Evolutionary conservation across 805 yeast genomes (phyloP).

Genomic region (Candida pseudofarinosa): DNA sequence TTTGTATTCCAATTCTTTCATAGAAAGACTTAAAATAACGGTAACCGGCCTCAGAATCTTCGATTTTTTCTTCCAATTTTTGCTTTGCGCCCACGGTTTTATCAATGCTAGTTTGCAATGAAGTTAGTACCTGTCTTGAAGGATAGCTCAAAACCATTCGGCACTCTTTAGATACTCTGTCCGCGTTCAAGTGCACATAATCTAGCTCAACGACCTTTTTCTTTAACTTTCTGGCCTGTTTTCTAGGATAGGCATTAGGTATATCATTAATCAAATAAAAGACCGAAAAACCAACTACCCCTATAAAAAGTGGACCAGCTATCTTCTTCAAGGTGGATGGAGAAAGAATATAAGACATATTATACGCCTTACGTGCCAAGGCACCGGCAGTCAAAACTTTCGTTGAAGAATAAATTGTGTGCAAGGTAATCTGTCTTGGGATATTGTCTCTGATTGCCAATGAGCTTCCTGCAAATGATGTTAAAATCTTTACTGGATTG

Average conservation of each 20-base stretch:
- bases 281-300: conserved; percentile 49
- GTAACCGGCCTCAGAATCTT: conserved; percentile 52
- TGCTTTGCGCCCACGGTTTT: conserved; percentile 55
- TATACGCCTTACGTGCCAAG: conserved; percentile 33
- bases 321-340: conserved; percentile 41
- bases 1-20: conserved; percentile 42
- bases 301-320: conserved; percentile 50
- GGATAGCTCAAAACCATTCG: conserved; percentile 79
- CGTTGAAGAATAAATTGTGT: conserved; percentile 37
- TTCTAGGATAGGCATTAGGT: conserved; percentile 85
- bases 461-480: conserved; percentile 27
- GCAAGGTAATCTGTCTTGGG: conserved; percentile 38
- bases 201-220: conserved; percentile 61
- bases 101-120: conserved; percentile 64
- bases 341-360: conserved; percentile 30
- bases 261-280: conserved; percentile 73
- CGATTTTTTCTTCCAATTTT: conserved; percentile 47
- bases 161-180: conserved; percentile 76
- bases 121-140: conserved; percentile 70
- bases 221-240: conserved; percentile 69
- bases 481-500: conserved; percentile 29
- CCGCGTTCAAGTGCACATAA: conserved; percentile 74
- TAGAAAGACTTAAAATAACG: conserved; percentile 51
- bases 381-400: conserved; percentile 41
- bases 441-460: conserved; percentile 25